These are phyloP conservation scores for Haberlea rhodopensis DNA, from an alignment of 257 asterid genomes.

Conservation along the genomic window DNA sequence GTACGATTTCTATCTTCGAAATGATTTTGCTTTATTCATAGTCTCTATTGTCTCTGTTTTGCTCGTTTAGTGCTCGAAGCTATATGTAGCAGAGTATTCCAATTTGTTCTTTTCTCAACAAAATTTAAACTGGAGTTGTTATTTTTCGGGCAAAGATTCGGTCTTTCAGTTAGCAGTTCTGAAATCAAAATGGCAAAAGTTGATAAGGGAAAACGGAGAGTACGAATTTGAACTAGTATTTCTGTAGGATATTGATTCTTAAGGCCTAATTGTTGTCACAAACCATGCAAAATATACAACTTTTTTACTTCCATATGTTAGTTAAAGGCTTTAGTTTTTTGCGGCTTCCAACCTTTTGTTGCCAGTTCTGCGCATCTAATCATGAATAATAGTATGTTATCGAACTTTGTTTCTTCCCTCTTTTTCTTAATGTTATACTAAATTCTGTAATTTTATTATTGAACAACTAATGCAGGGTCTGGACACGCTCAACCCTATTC, in stretches of 20 bases:
- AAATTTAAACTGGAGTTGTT: not conserved
- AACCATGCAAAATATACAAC: conserved; percentile 1
- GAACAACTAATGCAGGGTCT: conserved; percentile 58
- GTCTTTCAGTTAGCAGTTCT: not conserved
- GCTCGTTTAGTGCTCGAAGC: not conserved
- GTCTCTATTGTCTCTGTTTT: not conserved
- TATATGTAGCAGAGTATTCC: not conserved
- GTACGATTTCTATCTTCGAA: conserved; percentile 36
- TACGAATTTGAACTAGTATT: not conserved
- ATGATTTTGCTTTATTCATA: not conserved
- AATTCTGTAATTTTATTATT: conserved; percentile 1
- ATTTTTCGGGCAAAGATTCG: not conserved
- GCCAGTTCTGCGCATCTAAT: not conserved
- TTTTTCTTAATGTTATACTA: not conserved
- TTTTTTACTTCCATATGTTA: not conserved
- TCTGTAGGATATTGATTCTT: not conserved
- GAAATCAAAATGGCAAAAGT: not conserved
- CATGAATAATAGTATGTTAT: not conserved
- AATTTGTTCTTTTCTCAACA: not conserved
- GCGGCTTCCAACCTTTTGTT: not conserved
- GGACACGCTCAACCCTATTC: conserved; percentile 79
- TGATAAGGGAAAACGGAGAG: not conserved
- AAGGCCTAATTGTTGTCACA: not conserved
- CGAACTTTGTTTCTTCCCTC: not conserved
- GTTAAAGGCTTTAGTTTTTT: not conserved